These are phyloP conservation scores for Tricholoma saponaceum DNA, from an alignment of 768 basidiomycete species.

Conservation along the genomic window DNA sequence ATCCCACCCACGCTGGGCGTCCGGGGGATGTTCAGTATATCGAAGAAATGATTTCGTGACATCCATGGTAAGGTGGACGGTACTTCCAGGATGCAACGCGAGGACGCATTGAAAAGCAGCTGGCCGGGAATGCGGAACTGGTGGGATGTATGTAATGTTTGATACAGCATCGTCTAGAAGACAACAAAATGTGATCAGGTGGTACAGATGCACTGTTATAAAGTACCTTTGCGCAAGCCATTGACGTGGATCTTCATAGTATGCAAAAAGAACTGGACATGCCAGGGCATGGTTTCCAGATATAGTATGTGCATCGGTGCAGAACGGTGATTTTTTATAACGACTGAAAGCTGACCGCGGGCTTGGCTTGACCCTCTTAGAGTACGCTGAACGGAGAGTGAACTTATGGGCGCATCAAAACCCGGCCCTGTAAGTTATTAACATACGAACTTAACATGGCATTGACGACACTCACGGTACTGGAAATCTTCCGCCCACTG, in stretches of 20 bases:
- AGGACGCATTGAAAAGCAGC: constrained; percentile 73
- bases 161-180: constrained; percentile 58
- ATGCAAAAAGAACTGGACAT: constrained; percentile 84
- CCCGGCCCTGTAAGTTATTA: constrained; percentile 27
- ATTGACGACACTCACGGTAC: constrained; percentile 45
- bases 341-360: constrained; percentile 65
- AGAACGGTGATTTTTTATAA: constrained; percentile 56
- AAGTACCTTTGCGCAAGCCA: constrained; percentile 43
- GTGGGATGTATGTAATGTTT: constrained; percentile 62
- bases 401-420: constrained; percentile 38
- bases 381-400: constrained; percentile 63
- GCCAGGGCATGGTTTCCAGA: constrained; percentile 92
- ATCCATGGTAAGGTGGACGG: constrained; percentile 63
- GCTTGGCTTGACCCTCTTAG: constrained; percentile 75
- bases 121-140: constrained; percentile 67
- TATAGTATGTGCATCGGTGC: constrained; percentile 53
- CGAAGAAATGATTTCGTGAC: constrained; percentile 82
- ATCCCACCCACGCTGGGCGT: constrained; percentile 94
- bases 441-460: background rate
- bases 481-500: constrained; percentile 56
- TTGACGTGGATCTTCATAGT: constrained; percentile 56
- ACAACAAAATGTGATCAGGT: background rate
- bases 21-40: constrained; percentile 95
- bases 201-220: background rate
- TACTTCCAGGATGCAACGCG: constrained; percentile 63